phyloP scores from a whole-genome alignment of 2,329 filamentous ascomycete species.

The Botrytis elliptica region DNA sequence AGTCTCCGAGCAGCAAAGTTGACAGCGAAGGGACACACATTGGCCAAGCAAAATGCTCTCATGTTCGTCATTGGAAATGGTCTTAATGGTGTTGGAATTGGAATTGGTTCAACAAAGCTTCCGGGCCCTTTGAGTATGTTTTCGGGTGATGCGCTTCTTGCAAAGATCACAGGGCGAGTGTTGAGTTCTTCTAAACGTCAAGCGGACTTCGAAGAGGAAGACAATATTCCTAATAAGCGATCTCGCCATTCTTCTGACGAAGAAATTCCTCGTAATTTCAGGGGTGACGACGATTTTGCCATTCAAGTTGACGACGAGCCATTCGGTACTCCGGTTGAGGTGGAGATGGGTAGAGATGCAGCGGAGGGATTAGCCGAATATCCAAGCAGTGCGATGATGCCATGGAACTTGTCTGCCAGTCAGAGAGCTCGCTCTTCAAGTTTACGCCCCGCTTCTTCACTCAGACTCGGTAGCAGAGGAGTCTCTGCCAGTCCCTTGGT shows the following conservation, averaged over 20 bases:
- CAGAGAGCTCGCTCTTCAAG: conserved; percentile 43
- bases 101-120: conserved; percentile 42
- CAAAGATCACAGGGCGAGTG: conserved; percentile 25
- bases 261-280: conserved; percentile 28
- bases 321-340: conserved; percentile 41
- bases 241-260: conserved; percentile 30
- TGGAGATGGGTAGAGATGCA: conserved; percentile 71
- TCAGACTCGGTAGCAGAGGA: conserved; percentile 44
- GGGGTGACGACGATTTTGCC: conserved; percentile 39
- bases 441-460: conserved; percentile 25
- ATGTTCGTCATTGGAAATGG: conserved; percentile 59
- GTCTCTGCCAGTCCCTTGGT: conserved; percentile 61
- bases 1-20: conserved; percentile 46
- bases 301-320: conserved; percentile 44
- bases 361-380: conserved; percentile 66
- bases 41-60: conserved; percentile 62
- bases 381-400: conserved; percentile 59
- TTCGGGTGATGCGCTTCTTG: conserved; percentile 54
- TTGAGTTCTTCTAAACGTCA: neutral
- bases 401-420: conserved; percentile 64
- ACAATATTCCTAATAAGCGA: neutral
- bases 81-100: conserved; percentile 52
- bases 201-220: neutral
- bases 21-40: conserved; percentile 42
- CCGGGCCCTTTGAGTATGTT: conserved; percentile 56